These are phyloP conservation scores for Solanum etuberosum DNA, from an alignment of 257 asterid species.

Conservation along the genomic window DNA sequence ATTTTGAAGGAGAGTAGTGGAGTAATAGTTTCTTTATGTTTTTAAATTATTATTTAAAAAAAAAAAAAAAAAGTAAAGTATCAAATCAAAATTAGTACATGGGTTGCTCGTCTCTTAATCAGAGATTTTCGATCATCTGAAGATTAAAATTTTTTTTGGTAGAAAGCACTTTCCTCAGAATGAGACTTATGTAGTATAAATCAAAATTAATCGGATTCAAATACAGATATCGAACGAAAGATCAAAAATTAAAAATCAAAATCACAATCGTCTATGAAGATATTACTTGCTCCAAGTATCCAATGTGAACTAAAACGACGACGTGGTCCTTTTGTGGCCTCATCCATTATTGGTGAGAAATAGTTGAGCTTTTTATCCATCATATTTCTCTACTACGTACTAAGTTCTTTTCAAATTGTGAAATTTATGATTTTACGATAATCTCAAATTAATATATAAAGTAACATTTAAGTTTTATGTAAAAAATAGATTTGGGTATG, in stretches of 20 bases:
- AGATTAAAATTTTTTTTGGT: neutral
- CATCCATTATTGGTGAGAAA: neutral
- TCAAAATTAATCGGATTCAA: neutral
- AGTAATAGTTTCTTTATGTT: neutral
- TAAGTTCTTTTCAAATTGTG: neutral
- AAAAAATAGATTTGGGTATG: neutral
- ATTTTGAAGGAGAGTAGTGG: neutral
- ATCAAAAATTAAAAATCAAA: neutral
- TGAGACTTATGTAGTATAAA: too few relatives aligned
- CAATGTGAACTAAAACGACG: neutral
- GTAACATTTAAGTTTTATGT: neutral
- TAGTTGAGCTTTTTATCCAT: neutral
- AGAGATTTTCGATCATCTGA: neutral
- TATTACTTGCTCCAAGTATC: neutral
- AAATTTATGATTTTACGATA: neutral
- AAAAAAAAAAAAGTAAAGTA: neutral
- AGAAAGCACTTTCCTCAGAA: neutral
- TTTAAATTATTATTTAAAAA: fast-evolving
- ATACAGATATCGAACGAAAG: neutral
- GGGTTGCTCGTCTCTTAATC: neutral
- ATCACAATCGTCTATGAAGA: neutral
- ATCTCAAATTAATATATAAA: neutral
- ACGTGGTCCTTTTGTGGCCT: neutral
- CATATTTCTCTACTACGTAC: neutral
- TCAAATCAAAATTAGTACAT: neutral